phyloP scores from a whole-genome alignment of 371 early-diverging fungal genomes.

The Dentiscutata heterogama region DNA sequence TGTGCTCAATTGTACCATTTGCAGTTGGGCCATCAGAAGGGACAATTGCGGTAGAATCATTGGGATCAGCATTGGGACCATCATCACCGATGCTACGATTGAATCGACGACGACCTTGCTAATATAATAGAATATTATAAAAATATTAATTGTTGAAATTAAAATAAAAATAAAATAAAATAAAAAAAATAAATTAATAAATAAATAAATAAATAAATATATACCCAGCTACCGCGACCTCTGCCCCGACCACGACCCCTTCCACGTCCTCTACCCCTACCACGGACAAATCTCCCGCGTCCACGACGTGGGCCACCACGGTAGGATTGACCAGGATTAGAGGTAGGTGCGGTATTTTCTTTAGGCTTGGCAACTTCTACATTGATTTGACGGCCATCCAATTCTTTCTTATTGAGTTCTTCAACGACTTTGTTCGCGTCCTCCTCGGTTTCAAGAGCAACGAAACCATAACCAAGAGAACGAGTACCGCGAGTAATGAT shows the following conservation, averaged over 20 bases:
- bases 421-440: slow-evolving; percentile 81
- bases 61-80: slow-evolving; percentile 17
- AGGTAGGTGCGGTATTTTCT: slow-evolving; percentile 49
- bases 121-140: neutral
- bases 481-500: slow-evolving; percentile 81
- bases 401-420: slow-evolving; percentile 73
- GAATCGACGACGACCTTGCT: slow-evolving; percentile 32
- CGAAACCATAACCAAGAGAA: slow-evolving; percentile 94
- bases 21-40: slow-evolving; percentile 26
- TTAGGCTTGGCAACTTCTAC: slow-evolving; percentile 88
- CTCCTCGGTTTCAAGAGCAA: slow-evolving; percentile 79
- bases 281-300: slow-evolving; percentile 40
- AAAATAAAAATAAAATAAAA: neutral
- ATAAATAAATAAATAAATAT: neutral
- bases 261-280: slow-evolving; percentile 49
- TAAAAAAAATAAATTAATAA: neutral
- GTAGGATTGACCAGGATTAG: slow-evolving; percentile 28
- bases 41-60: slow-evolving; percentile 40
- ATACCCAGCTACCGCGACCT: slow-evolving; percentile 40
- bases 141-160: neutral
- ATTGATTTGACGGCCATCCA: slow-evolving; percentile 87
- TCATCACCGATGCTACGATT: neutral
- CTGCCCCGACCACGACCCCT: slow-evolving; percentile 46
- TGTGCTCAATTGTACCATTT: slow-evolving; percentile 36
- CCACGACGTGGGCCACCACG: slow-evolving; percentile 51